Evolutionary conservation across 2,329 filamentous ascomycete genomes (phyloP), one percentile per base, ranked within the genome.

Genomic region (Hypoxylon sp.): DNA sequence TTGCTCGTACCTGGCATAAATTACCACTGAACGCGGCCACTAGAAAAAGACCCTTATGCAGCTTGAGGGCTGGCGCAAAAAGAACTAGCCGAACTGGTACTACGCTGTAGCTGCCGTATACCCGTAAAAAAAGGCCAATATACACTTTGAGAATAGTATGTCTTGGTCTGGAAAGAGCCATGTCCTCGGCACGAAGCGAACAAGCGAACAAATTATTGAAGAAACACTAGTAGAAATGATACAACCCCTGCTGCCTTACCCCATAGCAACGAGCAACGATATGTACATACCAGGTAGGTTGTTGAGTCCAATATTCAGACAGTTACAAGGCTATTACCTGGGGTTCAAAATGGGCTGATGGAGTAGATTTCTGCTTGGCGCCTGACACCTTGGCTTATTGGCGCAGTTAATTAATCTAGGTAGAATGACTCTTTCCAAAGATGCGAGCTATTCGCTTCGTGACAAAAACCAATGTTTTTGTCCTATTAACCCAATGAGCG

Each of bases 1-100:
- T 59, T 5, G 14, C 19, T 60, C 51, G 67, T 69, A 67, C 67
- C 67, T 69, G 67, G 58, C 67, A 69, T 60, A 55, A 62, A 69
- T 64, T 67, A 56, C 57, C 38, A 41, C 32, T 59, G 36, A 45
- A 19, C 50, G 48, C 23, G 32, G 53, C 63, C 30, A 46, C 66
- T 63, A 63, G 19, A 41, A 57, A 43, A 38, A 49, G 49, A 57
- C 67, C 67, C 60, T 61, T 69, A 69, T 67, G 63, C 67, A 46
- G 43, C 51, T 34, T 58, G 53, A 61, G n/a, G 30, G 41, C 25
- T 61, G 21, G 53, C 28, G 53, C 34, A 19, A 23, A 60, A 45
- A 46, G 34, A 17, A 30, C 28, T 30, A 38, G 56, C 36, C 21
- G 51, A 65, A 34, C 41, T 61, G 61, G 46, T 23, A 36, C 49